Conservation (phyloP, 805 yeast genomes). For the Candida wancherniae region DNA sequence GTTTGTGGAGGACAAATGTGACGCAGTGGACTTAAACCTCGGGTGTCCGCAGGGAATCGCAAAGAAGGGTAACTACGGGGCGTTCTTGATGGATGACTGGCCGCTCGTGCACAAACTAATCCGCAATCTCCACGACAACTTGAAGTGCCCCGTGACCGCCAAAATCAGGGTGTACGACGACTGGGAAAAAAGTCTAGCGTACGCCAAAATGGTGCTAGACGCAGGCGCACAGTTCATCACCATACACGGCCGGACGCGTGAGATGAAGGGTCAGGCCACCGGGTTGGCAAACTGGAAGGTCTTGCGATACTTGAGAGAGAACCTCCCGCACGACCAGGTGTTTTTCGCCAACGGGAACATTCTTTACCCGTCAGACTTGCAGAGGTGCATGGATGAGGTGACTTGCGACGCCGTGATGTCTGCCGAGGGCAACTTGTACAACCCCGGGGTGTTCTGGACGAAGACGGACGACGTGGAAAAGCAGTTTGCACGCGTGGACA, state of each 20-base stretch:
- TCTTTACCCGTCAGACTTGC: conserved; percentile 80
- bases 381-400: conserved; percentile 58
- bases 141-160: conserved; percentile 88
- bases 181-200: conserved; percentile 73
- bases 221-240: conserved; percentile 97
- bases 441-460: conserved; percentile 85
- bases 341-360: conserved; percentile 93
- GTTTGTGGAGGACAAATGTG: conserved; percentile 76
- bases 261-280: conserved; percentile 95
- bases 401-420: conserved; percentile 92
- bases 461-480: conserved; percentile 47
- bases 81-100: conserved; percentile 98
- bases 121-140: conserved; percentile 63
- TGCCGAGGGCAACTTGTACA: conserved; percentile 91
- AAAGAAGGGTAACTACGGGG: conserved; percentile 88
- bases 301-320: conserved; percentile 69
- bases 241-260: conserved; percentile 93
- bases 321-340: conserved; percentile 73
- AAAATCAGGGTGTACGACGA: conserved; percentile 88
- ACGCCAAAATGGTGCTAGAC: conserved; percentile 80
- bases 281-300: conserved; percentile 94
- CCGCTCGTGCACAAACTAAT: conserved; percentile 69
- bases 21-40: conserved; percentile 90
- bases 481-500: conserved; percentile 83
- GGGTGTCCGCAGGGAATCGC: conserved; percentile 99